Evolutionary conservation across 2,329 filamentous ascomycete species (phyloP).

Genomic region (Fulvia fulva): DNA sequence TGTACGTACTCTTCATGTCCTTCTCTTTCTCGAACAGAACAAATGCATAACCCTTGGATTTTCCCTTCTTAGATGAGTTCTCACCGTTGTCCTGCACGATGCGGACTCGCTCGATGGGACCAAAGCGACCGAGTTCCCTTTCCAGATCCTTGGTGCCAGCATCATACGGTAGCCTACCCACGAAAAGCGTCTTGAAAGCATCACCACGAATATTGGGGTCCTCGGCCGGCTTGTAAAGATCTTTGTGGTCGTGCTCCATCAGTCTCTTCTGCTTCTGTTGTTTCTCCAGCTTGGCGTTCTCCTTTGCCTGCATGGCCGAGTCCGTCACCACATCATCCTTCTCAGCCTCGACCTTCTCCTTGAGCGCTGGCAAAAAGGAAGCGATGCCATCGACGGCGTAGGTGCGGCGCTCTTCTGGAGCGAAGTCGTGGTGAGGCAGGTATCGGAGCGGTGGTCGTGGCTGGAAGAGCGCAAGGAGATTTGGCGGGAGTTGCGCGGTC

Average conservation of each 20-base stretch:
- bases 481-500: slow-evolving; percentile 94
- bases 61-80: slow-evolving; percentile 56
- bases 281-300: slow-evolving; percentile 79
- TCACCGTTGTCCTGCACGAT: slow-evolving; percentile 72
- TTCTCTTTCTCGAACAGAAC: slow-evolving; percentile 95
- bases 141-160: slow-evolving; percentile 86
- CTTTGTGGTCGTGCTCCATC: slow-evolving; percentile 59
- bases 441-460: slow-evolving; percentile 88
- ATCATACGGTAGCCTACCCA: slow-evolving; percentile 84
- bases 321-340: slow-evolving; percentile 64
- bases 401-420: slow-evolving; percentile 77
- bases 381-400: slow-evolving; percentile 69
- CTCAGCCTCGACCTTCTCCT: slow-evolving; percentile 64
- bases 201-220: slow-evolving; percentile 89
- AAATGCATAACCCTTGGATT: slow-evolving; percentile 76
- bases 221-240: slow-evolving; percentile 71
- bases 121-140: slow-evolving; percentile 88
- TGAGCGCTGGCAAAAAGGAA: slow-evolving; percentile 67
- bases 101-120: slow-evolving; percentile 84
- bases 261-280: slow-evolving; percentile 62
- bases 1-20: slow-evolving; percentile 88
- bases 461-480: slow-evolving; percentile 89
- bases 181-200: slow-evolving; percentile 91
- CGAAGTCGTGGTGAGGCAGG: slow-evolving; percentile 75
- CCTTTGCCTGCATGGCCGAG: slow-evolving; percentile 85